Percentiles rank a stretch among this genome's conserved stretches.
phyloP scores from a whole-genome alignment of 129 eudicot genomes.

The Artemisia argyi region DNA sequence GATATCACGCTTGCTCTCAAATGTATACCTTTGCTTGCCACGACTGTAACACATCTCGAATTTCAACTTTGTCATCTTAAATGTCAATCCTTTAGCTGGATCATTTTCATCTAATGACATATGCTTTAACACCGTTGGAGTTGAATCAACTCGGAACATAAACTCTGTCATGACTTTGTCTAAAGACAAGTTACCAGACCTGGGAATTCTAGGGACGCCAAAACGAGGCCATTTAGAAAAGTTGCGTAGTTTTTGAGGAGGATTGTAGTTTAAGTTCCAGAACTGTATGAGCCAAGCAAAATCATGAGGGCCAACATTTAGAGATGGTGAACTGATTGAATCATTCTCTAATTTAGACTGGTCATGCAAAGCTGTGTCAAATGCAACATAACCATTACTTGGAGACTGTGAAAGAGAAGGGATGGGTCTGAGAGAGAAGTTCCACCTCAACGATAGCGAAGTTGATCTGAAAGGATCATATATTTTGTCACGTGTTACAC shows the following conservation, averaged over 20 bases:
- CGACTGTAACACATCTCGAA: slow-evolving; percentile 77
- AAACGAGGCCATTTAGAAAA: slow-evolving; percentile 97
- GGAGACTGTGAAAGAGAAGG: slow-evolving; percentile 22
- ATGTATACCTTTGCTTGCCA: slow-evolving; percentile 87
- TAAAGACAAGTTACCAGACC: slow-evolving; percentile 92
- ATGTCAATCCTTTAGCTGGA: slow-evolving; percentile 90
- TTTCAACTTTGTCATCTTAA: slow-evolving; percentile 81
- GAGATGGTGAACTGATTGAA: slow-evolving; percentile 49
- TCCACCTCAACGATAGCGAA: slow-evolving; percentile 80
- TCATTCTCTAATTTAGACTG: slow-evolving; percentile 35
- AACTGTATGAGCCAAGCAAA: slow-evolving; percentile 88
- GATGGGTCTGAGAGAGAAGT: slow-evolving; percentile 74
- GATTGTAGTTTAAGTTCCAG: slow-evolving; percentile 79
- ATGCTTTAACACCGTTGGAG: slow-evolving; percentile 78
- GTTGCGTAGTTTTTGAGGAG: slow-evolving; percentile 86
- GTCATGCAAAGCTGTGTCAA: slow-evolving; percentile 48
- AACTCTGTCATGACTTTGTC: slow-evolving; percentile 97
- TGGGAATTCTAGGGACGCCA: slow-evolving; percentile 87
- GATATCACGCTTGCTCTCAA: slow-evolving; percentile 81
- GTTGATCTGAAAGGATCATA: slow-evolving; percentile 94
- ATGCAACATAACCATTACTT: slow-evolving; percentile 31
- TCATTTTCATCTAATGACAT: slow-evolving; percentile 89
- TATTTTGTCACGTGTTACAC: slow-evolving; percentile 63
- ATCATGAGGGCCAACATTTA: slow-evolving; percentile 91
- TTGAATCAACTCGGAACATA: slow-evolving; percentile 90